Base-by-base conservation (phyloP, 495 filamentous ascomycete genomes). In the Daldinia decipiens region DNA sequence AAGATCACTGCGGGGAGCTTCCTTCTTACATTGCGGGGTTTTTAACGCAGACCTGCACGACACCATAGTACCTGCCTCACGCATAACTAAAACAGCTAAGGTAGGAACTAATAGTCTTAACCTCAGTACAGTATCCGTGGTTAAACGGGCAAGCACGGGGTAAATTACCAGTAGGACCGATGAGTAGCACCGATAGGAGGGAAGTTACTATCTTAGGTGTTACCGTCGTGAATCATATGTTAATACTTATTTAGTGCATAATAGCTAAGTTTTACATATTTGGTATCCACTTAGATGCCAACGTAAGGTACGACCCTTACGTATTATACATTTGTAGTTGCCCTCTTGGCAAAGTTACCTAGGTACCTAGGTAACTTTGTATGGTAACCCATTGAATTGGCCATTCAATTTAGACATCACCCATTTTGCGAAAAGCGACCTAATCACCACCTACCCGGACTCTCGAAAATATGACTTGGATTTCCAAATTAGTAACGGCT, bases 401-500 rank as follows among this genome's bases (percentile, higher is more conserved):
- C 19, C 39, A 40, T 65, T 59, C 38, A 54, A 39, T 36, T 31
- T 53, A 43, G 31, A 66, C 64, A 59, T 43, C 34, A 60, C 24
- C 51, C 27, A 3, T 26, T 60, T 43, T 1, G 50, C 26, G 12
- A 29, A 27, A 53, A 53, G 21, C 21, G 52, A 32, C 43, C 43
- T 47, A 12, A 11, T 31, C 47, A 54, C 53, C 64, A 61, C 32
- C 56, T 24, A 60, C 6, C 19, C 19, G 39, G 53, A 31, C 17
- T 32, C 32, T n/a, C 19, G 17, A 55, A 45, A 65, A 70, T 13
- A 92, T 92, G 90, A 87, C 88, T 67, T 89, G 88, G 82, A 75
- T 90, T 65, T 89, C 90, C 32, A 87, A 87, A 65, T 67, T 87
- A 36, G 82, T 89, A 54, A 92, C 89, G 32, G 76, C 85, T 67